Conservation (phyloP, 78 protist species). For the slime mould (Dictyostelium discoideum) region DNA sequence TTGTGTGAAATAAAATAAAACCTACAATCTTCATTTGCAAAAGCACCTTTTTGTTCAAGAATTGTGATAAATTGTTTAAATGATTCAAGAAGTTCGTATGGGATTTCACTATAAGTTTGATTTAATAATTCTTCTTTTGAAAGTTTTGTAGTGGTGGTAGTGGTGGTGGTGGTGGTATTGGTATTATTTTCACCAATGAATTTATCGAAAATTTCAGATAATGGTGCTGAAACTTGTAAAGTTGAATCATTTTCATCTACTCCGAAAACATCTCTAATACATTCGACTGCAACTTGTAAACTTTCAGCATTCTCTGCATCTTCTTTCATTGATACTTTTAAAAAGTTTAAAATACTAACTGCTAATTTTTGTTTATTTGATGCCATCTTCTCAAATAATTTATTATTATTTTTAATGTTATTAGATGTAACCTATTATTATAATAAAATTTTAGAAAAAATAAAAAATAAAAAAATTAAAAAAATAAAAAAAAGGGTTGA, state of each 20-base stretch:
- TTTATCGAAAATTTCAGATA: slow-evolving; percentile 26
- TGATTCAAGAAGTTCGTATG: background rate
- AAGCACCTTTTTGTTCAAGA: slow-evolving; percentile 27
- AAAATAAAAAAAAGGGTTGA: background rate
- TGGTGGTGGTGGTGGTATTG: slow-evolving; percentile 13
- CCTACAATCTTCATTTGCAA: slow-evolving; percentile 37
- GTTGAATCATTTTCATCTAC: slow-evolving; percentile 39
- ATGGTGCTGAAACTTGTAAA: background rate
- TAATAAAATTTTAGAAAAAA: background rate
- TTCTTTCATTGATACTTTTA: background rate
- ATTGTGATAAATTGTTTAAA: slow-evolving; percentile 31
- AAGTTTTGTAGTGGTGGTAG: background rate
- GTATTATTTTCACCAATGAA: background rate
- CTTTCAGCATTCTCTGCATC: slow-evolving; percentile 26
- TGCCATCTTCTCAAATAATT: slow-evolving; percentile 22
- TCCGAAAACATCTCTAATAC: slow-evolving; percentile 43
- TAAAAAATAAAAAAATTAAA: background rate
- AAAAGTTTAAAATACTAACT: slow-evolving; percentile 50
- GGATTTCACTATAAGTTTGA: background rate
- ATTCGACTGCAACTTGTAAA: slow-evolving; percentile 38
- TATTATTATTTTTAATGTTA: background rate
- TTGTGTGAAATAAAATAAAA: background rate
- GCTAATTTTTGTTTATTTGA: slow-evolving; percentile 35
- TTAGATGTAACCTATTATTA: background rate
- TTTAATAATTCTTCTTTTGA: background rate